Percentiles rank a stretch among this genome's conserved stretches.
phyloP scores from a whole-genome alignment of 2,329 filamentous ascomycete genomes.

The Clathrospora elynae region DNA sequence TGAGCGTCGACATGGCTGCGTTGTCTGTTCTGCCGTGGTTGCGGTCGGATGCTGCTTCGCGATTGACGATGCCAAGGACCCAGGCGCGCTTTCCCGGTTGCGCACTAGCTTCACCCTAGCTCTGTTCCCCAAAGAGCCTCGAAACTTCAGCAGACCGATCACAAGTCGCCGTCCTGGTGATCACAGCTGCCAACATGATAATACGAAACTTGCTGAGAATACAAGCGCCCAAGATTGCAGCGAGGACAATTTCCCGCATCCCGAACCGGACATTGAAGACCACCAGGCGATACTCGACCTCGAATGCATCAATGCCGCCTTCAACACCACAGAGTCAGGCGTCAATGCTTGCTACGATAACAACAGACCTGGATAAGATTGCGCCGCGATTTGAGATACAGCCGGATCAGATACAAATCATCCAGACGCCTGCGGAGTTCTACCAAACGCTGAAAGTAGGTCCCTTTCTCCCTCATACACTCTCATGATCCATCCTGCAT shows the following conservation, averaged over 20 bases:
- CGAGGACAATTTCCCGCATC: slow-evolving; percentile 24
- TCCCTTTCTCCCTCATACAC: slow-evolving; percentile 1
- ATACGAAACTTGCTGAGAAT: slow-evolving; percentile 37
- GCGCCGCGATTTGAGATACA: slow-evolving; percentile 88
- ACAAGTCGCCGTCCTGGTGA: slow-evolving; percentile 5
- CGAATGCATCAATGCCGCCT: slow-evolving; percentile 34
- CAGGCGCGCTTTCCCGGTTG: slow-evolving; percentile 6
- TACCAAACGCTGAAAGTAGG: slow-evolving; percentile 86
- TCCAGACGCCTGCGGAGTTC: slow-evolving; percentile 84
- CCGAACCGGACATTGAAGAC: slow-evolving; percentile 22
- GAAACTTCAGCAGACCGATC: slow-evolving; percentile 31
- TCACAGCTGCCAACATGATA: slow-evolving; percentile 37
- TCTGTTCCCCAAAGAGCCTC: slow-evolving; percentile 26
- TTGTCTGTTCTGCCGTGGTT: slow-evolving; percentile 22
- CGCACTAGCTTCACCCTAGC: slow-evolving; percentile 11
- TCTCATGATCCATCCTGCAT: not conserved
- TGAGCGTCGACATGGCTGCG: slow-evolving; percentile 83
- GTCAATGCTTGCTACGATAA: slow-evolving; percentile 63
- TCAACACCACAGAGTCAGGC: slow-evolving; percentile 54
- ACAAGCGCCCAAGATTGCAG: slow-evolving; percentile 26
- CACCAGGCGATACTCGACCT: slow-evolving; percentile 43
- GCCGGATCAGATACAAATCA: slow-evolving; percentile 77
- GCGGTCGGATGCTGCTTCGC: slow-evolving; percentile 16
- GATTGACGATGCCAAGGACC: slow-evolving; percentile 34
- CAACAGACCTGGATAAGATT: slow-evolving; percentile 80